Evolutionary conservation across 495 filamentous ascomycete species (phyloP), one percentile per base, ranked within the genome.

Genomic region (Alectoria sarmentosa): DNA sequence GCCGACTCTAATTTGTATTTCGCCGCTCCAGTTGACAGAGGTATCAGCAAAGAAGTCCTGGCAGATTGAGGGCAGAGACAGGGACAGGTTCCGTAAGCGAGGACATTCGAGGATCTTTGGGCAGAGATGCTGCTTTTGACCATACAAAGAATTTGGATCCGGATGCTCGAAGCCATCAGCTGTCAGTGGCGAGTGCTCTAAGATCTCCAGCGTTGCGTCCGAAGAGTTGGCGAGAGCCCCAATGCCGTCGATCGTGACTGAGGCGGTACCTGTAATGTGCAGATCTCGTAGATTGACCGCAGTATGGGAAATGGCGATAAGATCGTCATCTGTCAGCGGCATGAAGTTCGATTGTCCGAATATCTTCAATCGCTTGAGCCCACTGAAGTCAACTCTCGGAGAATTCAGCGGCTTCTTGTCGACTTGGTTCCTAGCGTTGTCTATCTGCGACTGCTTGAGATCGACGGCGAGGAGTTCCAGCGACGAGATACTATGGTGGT

Each of bases 101-200:
- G 82, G 78, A 44, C 79, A 81, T 32, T 64, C 70, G 34, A 77
- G 67, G 32, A 84, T 71, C 26, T 80, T 70, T 3, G 76, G 69
- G 73, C 81, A 84, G 36, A 83, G 71, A 62, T 80, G 76, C 57
- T 75, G 70, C 36, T 72, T 72, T 26, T 70, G 69, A 21, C 59
- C 54, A 19, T 4, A 36, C 30, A 66, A 60, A 13, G 72, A 70
- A 46, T 71, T 72, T 0, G 74, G 74, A 65, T 77, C 70, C 32
- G 76, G 76, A 64, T 81, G 79, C 64, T 75, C 74, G 70, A 82
- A 82, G 44, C 79, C 80, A 59, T 77, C 76, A 54, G 76, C 72
- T 0, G 79, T 76, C 2, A 80, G 76, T 26, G 81, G 81, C 28
- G 77, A 78, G 65, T 82, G 79, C 65, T 83, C 80, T n/a, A 84